Percentiles rank a stretch among this genome's conserved stretches.
Conservation (phyloP, 805 yeast genomes). For the baker's yeast (Saccharomyces cerevisiae) region DNA sequence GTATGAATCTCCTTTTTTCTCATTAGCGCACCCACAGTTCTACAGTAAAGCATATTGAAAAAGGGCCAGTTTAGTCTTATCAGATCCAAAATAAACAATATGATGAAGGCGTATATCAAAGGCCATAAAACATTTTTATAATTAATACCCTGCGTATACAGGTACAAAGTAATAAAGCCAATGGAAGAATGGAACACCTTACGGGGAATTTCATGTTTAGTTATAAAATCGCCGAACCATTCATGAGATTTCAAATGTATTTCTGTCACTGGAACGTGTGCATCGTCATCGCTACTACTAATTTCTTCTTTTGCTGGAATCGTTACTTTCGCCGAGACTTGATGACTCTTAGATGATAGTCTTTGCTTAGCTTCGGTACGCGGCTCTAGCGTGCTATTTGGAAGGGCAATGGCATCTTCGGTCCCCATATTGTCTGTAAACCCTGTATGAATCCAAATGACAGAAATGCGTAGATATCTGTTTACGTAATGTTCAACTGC, state of each 20-base stretch:
- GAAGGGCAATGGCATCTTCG: background rate
- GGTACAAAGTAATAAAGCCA: constrained; percentile 69
- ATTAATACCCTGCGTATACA: constrained; percentile 57
- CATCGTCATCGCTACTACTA: constrained; percentile 11
- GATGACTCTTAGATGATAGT: background rate
- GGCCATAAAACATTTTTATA: constrained; percentile 52
- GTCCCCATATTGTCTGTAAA: background rate
- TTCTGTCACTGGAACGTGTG: constrained; percentile 27
- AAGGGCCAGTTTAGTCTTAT: constrained; percentile 52
- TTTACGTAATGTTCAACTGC: background rate
- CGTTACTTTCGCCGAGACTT: background rate
- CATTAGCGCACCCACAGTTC: constrained; percentile 69
- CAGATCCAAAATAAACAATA: constrained; percentile 55
- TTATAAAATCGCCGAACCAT: constrained; percentile 44
- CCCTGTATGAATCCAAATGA: background rate
- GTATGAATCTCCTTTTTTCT: constrained; percentile 67
- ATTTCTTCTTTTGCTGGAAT: background rate
- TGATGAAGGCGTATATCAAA: constrained; percentile 45
- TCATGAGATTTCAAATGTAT: constrained; percentile 35
- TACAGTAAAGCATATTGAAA: constrained; percentile 63
- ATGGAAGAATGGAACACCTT: constrained; percentile 83
- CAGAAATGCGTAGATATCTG: background rate
- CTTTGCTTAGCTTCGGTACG: background rate
- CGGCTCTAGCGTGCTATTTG: background rate
- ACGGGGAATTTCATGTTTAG: constrained; percentile 83